These are phyloP conservation scores for Lipomyces spencermartinsiae DNA, from an alignment of 805 yeast genomes.

Conservation along the genomic window DNA sequence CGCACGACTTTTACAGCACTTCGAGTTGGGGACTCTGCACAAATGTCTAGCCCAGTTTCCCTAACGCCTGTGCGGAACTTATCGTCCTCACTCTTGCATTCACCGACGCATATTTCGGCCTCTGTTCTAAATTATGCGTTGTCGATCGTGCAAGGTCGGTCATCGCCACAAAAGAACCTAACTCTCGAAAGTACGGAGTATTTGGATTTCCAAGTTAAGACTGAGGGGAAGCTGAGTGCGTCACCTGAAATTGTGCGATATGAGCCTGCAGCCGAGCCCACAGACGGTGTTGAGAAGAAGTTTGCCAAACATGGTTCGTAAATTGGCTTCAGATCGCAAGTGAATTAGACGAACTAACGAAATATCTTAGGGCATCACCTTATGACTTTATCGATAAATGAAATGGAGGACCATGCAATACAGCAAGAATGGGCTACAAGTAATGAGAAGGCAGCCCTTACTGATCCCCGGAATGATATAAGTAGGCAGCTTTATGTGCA, in stretches of 20 bases:
- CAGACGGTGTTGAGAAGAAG: not conserved
- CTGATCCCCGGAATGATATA: not conserved
- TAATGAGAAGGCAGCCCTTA: not conserved
- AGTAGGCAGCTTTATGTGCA: conserved; percentile 30
- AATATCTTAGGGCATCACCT: conserved; percentile 7
- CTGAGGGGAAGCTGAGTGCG: not conserved
- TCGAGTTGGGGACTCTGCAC: not conserved
- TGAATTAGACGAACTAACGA: not conserved
- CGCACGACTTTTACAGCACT: not conserved
- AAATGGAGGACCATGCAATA: conserved; percentile 1
- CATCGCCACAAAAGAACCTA: conserved; percentile 5
- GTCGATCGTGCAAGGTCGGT: conserved; percentile 17
- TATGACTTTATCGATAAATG: not conserved
- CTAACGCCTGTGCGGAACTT: not conserved
- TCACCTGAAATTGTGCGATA: not conserved
- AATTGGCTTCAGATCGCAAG: not conserved
- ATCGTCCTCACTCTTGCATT: conserved; percentile 13
- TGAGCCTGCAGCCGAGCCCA: not conserved
- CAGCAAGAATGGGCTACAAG: not conserved
- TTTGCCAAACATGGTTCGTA: conserved; percentile 5
- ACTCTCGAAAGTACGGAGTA: not conserved
- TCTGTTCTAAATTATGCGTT: conserved; percentile 20
- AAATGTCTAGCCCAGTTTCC: conserved; percentile 5
- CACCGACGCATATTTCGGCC: conserved; percentile 18
- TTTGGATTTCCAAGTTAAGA: not conserved